phyloP scores from a whole-genome alignment of 1,139 yeast species.

The Magnusiomyces ingens region DNA sequence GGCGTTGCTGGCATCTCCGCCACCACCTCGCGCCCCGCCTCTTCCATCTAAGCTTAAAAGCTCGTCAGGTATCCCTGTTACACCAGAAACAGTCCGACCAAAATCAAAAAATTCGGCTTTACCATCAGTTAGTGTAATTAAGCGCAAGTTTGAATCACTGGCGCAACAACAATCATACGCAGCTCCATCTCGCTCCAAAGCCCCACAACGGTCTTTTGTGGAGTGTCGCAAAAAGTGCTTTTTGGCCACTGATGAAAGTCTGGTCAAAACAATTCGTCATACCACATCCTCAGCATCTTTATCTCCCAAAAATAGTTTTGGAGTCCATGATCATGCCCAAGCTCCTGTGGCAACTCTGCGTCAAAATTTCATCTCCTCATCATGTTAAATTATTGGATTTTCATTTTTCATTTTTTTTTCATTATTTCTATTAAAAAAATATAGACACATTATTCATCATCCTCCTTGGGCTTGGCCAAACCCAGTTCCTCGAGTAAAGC shows the following conservation, averaged over 20 bases:
- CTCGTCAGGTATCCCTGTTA: no score
- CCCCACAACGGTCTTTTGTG: no score
- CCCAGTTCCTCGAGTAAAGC: slow-evolving; percentile 67
- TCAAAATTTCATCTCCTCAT: slow-evolving; percentile 4
- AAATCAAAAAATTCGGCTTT: no score
- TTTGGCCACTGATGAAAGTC: no score
- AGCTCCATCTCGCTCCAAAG: no score
- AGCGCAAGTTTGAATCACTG: slow-evolving; percentile 1
- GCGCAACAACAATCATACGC: not conserved
- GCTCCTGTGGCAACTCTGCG: slow-evolving; percentile 5
- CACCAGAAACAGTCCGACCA: no score
- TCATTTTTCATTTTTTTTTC: slow-evolving; percentile 1
- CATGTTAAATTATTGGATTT: not conserved
- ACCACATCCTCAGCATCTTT: not conserved
- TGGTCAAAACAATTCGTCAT: no score
- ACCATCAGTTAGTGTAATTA: not conserved
- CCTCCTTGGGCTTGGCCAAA: slow-evolving; percentile 48
- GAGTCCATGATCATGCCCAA: not conserved
- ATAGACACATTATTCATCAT: slow-evolving; percentile 34
- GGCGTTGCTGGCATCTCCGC: slow-evolving; percentile 1
- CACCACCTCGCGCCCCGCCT: slow-evolving; percentile 6
- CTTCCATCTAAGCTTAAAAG: not conserved
- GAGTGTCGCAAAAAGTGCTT: no score
- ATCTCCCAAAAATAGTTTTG: not conserved
- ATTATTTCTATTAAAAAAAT: not conserved